A percentile compares a stretch with the other conserved stretches of the same genome.
These are phyloP conservation scores for Cladophialophora exuberans DNA, from an alignment of 2,329 filamentous ascomycete species.

Conservation along the genomic window DNA sequence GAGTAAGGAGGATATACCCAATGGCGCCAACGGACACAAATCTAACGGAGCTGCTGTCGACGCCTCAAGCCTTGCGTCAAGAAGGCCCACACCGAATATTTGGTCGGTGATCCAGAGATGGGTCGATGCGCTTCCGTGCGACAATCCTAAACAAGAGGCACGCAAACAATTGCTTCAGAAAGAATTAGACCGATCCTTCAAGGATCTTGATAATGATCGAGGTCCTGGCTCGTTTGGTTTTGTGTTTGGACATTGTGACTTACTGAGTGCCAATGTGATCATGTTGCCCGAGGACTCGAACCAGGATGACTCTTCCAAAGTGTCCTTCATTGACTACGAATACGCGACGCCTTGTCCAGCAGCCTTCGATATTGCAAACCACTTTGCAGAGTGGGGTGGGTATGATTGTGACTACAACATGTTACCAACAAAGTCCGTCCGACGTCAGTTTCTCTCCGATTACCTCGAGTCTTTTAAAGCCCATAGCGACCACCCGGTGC, in stretches of 20 bases:
- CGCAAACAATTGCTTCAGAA: constrained; percentile 70
- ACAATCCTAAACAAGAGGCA: constrained; percentile 68
- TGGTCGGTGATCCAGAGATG: constrained; percentile 98
- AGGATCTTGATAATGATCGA: constrained; percentile 72
- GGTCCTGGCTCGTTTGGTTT: constrained; percentile 77
- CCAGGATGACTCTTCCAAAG: constrained; percentile 50
- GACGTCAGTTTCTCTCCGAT: constrained; percentile 78
- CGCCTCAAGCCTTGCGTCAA: constrained; percentile 49
- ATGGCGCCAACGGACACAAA: constrained; percentile 20
- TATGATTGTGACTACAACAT: constrained; percentile 91
- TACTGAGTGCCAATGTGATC: constrained; percentile 96
- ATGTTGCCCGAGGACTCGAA: constrained; percentile 59
- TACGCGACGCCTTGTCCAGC: constrained; percentile 93
- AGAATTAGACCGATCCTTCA: constrained; percentile 72
- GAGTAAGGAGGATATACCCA: constrained; percentile 22
- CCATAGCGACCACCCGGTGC: constrained; percentile 49
- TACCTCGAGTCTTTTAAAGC: constrained; percentile 78
- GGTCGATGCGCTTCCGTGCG: constrained; percentile 80
- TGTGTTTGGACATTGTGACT: constrained; percentile 57
- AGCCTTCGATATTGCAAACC: constrained; percentile 95
- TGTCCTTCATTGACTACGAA: constrained; percentile 97
- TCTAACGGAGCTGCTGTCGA: constrained; percentile 4
- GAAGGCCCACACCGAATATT: constrained; percentile 78
- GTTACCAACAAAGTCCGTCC: constrained; percentile 76
- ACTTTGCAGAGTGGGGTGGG: constrained; percentile 97